phyloP scores from a whole-genome alignment of 345 rosid species.

The Pistacia integerrima region DNA sequence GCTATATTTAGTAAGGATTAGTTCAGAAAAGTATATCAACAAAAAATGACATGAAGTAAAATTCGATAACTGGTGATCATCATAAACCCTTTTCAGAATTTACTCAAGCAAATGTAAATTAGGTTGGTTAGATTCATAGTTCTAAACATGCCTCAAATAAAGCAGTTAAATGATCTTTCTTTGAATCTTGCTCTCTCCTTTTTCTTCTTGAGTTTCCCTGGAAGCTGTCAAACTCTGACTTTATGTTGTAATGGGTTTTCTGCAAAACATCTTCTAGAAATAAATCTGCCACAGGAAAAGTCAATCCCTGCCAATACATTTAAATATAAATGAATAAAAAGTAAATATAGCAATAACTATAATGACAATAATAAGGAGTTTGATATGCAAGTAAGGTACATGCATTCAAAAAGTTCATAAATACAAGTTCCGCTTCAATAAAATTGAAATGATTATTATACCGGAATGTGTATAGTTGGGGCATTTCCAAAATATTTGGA shows the following conservation, averaged over 20 bases:
- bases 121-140: background rate
- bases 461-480: slow-evolving; percentile 84
- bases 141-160: slow-evolving; percentile 68
- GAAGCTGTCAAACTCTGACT: slow-evolving; percentile 60
- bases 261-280: slow-evolving; percentile 88
- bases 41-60: background rate
- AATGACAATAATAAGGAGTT: slow-evolving; percentile 6
- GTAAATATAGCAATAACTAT: background rate
- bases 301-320: slow-evolving; percentile 64
- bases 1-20: background rate
- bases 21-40: background rate
- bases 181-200: slow-evolving; percentile 69
- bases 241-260: slow-evolving; percentile 66
- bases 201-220: slow-evolving; percentile 77
- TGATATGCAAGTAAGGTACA: background rate
- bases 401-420: slow-evolving; percentile 14
- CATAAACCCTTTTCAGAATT: slow-evolving; percentile 5
- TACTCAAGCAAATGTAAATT: background rate
- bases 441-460: slow-evolving; percentile 29
- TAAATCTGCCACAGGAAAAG: slow-evolving; percentile 84
- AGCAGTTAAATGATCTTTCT: slow-evolving; percentile 70
- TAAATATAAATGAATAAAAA: slow-evolving; percentile 10
- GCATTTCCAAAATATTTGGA: slow-evolving; percentile 81
- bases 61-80: background rate
- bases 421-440: background rate